phyloP scores from a whole-genome alignment of 768 basidiomycete species.

The Hydnum rufescens region DNA sequence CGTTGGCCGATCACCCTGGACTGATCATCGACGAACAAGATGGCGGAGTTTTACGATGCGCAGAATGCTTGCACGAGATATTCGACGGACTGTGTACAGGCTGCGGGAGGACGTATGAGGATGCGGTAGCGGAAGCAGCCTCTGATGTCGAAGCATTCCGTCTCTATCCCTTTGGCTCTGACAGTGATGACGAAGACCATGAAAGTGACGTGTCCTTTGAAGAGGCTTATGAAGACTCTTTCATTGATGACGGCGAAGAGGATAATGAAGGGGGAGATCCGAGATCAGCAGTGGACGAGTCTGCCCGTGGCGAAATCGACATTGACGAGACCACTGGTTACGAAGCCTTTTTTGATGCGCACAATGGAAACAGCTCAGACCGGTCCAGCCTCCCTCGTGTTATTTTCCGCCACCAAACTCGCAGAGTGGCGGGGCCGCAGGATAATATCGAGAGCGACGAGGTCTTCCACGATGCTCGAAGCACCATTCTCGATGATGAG shows the following conservation, averaged over 20 bases:
- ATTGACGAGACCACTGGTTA: too few species aligned
- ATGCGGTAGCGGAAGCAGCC: not conserved
- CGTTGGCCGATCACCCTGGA: conserved; percentile 10
- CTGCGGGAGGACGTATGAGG: conserved; percentile 27
- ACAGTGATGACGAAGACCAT: not conserved
- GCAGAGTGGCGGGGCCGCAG: not conserved
- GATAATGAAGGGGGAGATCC: not conserved
- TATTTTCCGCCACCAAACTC: not conserved
- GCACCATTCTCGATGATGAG: not conserved
- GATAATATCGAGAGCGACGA: not conserved
- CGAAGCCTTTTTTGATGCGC: too few species aligned
- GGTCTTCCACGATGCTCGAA: not conserved
- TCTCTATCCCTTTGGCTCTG: not conserved
- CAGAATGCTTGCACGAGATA: conserved; percentile 63
- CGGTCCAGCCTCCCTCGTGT: too few species aligned
- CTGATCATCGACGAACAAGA: conserved; percentile 59
- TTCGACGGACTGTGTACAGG: conserved; percentile 42
- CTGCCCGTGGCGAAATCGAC: not conserved
- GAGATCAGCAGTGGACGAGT: not conserved
- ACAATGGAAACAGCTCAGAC: too few species aligned
- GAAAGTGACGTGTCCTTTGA: not conserved
- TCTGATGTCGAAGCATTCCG: conserved; percentile 4
- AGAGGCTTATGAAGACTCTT: not conserved
- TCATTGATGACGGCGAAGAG: conserved; percentile 1
- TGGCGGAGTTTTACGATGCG: conserved; percentile 55